phyloP scores from a whole-genome alignment of 192 early-diverging fungal genomes.

The Obelidium mucronatum region DNA sequence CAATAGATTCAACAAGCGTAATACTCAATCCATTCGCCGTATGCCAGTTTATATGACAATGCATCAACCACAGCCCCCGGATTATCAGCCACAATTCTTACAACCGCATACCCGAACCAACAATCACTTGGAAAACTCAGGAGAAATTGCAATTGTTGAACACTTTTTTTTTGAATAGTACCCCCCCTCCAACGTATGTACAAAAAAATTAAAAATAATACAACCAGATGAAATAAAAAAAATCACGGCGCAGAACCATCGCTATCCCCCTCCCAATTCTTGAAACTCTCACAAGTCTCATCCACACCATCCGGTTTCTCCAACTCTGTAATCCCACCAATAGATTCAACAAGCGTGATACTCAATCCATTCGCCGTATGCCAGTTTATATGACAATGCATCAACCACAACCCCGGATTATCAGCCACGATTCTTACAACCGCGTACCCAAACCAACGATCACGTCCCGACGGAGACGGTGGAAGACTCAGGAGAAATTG shows the following conservation, averaged over 20 bases:
- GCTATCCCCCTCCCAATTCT: background rate
- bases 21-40: constrained; percentile 74
- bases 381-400: constrained; percentile 88
- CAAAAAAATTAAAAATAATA: background rate
- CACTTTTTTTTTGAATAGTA: too few species aligned
- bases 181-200: too few species aligned
- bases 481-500: constrained; percentile 48
- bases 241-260: background rate
- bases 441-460: constrained; percentile 62
- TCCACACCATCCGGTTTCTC: background rate
- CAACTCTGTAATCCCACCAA: background rate
- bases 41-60: constrained; percentile 86
- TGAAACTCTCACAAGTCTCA: background rate
- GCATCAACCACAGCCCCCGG: constrained; percentile 84
- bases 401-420: constrained; percentile 83
- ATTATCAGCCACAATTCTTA: constrained; percentile 83
- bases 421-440: constrained; percentile 79
- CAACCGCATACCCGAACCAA: constrained; percentile 63
- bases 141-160: too few species aligned
- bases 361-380: constrained; percentile 76
- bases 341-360: constrained; percentile 71
- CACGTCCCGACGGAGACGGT: constrained; percentile 59
- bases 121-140: too few species aligned
- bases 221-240: background rate
- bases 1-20: constrained; percentile 68